phyloP scores from a whole-genome alignment of 768 basidiomycete genomes.

The Serendipita sp. region DNA sequence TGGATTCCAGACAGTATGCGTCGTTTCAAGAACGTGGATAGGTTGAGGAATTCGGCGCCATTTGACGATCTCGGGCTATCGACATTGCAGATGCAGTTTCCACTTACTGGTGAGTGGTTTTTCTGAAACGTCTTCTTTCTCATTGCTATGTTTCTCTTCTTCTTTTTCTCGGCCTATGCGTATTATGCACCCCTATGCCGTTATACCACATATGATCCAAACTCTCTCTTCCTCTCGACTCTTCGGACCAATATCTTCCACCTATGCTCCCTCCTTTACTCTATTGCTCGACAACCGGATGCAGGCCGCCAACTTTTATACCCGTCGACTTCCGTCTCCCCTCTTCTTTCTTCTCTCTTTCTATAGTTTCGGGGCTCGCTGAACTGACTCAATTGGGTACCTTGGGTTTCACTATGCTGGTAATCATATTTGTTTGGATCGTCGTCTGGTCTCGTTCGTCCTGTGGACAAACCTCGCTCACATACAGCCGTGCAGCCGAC shows the following conservation, averaged over 20 bases:
- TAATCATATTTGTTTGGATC: too few species aligned
- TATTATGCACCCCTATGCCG: neutral
- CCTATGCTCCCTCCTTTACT: neutral
- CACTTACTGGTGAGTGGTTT: neutral
- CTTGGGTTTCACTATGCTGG: too few species aligned
- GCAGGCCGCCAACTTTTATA: neutral
- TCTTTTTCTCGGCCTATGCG: neutral
- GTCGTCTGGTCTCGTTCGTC: too few species aligned
- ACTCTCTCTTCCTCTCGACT: neutral
- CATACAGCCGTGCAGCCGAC: too few species aligned
- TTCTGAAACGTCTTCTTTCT: neutral
- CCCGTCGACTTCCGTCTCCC: neutral
- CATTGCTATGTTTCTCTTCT: neutral
- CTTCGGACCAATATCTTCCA: neutral
- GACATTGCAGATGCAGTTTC: neutral
- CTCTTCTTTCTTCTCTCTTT: too few species aligned
- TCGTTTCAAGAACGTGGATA: neutral
- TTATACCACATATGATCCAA: neutral
- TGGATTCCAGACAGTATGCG: neutral
- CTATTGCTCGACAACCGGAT: neutral
- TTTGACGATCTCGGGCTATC: neutral
- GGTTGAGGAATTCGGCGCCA: neutral
- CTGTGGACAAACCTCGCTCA: too few species aligned
- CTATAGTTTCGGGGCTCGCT: too few species aligned
- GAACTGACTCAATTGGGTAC: too few species aligned